A percentile compares a stretch with the other conserved stretches of the same genome.
Conservation (phyloP, 768 basidiomycete species). For the Nidularia sp. region DNA sequence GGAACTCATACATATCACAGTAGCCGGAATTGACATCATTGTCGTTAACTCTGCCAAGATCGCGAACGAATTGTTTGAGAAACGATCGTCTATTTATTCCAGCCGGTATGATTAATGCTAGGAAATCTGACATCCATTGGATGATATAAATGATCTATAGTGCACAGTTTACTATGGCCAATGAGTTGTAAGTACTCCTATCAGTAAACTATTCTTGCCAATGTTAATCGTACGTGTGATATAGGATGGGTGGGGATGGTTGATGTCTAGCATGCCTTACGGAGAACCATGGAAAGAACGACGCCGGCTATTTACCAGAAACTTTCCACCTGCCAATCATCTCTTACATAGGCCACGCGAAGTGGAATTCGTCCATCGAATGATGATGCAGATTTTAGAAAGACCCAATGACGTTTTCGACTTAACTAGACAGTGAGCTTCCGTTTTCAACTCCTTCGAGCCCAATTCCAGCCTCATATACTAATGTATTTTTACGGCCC, state of each 20-base stretch:
- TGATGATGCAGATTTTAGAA: constrained; percentile 24
- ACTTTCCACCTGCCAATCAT: constrained; percentile 30
- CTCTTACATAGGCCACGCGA: constrained; percentile 23
- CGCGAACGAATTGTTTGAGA: constrained; percentile 34
- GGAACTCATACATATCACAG: constrained; percentile 17
- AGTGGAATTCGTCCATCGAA: constrained; percentile 20
- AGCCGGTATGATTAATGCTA: constrained; percentile 8
- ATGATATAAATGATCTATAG: background rate
- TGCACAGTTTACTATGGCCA: constrained; percentile 4
- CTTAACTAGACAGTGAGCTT: constrained; percentile 27
- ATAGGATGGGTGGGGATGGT: constrained; percentile 37
- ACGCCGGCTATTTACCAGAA: constrained; percentile 34
- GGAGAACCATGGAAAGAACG: constrained; percentile 35
- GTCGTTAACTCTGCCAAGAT: constrained; percentile 28
- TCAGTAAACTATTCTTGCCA: background rate
- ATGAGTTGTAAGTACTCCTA: constrained; percentile 7
- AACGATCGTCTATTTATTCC: constrained; percentile 33
- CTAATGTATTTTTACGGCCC: background rate
- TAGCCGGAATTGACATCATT: constrained; percentile 14
- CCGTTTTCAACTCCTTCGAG: background rate
- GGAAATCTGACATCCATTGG: background rate
- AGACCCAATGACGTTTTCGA: constrained; percentile 32
- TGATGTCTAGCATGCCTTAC: constrained; percentile 34
- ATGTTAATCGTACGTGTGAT: background rate
- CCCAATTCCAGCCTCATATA: background rate